A percentile compares a stretch with the other conserved stretches of the same genome.
Evolutionary conservation across 345 rosid species (phyloP).

Genomic region (Salix koriyanagi): DNA sequence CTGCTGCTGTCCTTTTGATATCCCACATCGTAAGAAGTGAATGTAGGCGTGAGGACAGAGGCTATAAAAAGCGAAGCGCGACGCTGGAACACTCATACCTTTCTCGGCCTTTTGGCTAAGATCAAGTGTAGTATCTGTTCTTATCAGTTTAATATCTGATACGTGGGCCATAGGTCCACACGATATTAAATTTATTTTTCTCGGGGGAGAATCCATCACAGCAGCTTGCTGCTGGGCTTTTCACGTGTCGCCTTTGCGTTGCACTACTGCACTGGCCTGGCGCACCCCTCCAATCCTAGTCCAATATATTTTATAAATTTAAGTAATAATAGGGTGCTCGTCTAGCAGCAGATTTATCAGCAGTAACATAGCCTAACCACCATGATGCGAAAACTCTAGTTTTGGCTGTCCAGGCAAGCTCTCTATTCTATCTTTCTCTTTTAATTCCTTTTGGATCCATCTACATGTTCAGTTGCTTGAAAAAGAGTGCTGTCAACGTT

Average conservation of each 20-base stretch:
- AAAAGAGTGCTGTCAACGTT: neutral
- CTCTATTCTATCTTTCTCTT: conserved; percentile 50
- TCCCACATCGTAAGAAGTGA: neutral
- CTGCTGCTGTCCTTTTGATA: neutral
- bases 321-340: conserved; percentile 61
- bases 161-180: neutral
- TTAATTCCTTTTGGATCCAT: conserved; percentile 20
- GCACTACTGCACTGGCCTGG: conserved; percentile 4
- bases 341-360: conserved; percentile 45
- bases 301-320: neutral
- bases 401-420: conserved; percentile 61
- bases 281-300: no score
- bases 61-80: neutral
- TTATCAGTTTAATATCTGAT: conserved; percentile 18
- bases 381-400: conserved; percentile 49
- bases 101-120: conserved; percentile 72
- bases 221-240: conserved; percentile 22
- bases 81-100: neutral
- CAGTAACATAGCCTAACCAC: conserved; percentile 74
- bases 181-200: conserved; percentile 15
- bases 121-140: conserved; percentile 29
- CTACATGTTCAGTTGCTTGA: neutral
- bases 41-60: neutral
- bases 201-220: conserved; percentile 15
- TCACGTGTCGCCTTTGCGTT: conserved; percentile 12